Percentiles rank a stretch among this genome's conserved stretches.
Conservation (phyloP, 768 basidiomycete species). For the Clavaria fumosa region DNA sequence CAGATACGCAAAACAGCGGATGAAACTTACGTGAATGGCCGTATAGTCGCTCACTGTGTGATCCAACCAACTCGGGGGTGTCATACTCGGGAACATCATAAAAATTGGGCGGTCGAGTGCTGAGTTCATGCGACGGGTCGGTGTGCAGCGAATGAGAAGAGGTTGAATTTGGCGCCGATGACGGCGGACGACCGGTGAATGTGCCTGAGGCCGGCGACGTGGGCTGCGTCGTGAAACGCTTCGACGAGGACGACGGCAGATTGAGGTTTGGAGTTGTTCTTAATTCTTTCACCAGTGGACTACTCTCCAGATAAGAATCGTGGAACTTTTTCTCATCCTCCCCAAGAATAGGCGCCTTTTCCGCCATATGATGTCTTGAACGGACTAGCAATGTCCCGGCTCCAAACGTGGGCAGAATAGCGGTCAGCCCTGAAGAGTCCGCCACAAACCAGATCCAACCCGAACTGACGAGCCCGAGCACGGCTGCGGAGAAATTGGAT, state of each 20-base stretch:
- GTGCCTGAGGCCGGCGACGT: not conserved
- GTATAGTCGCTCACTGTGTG: not conserved
- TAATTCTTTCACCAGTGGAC: not conserved
- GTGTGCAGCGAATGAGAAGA: conserved; percentile 17
- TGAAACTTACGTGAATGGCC: conserved; percentile 40
- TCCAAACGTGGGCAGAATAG: conserved; percentile 75
- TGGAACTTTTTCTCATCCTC: not conserved
- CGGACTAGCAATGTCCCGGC: conserved; percentile 76
- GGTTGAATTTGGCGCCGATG: conserved; percentile 17
- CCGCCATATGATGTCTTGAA: conserved; percentile 24
- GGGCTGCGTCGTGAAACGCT: not conserved
- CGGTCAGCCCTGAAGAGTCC: conserved; percentile 42
- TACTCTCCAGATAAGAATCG: too few species aligned
- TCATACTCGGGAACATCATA: too few species aligned
- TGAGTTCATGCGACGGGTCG: not conserved
- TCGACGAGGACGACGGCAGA: not conserved
- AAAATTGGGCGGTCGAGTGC: not conserved
- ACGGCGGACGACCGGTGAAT: conserved; percentile 15
- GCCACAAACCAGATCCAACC: conserved; percentile 86
- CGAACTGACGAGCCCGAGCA: conserved; percentile 57
- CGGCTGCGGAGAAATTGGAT: conserved; percentile 62
- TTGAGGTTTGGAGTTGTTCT: not conserved
- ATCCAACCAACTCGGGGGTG: too few species aligned
- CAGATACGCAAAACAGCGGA: conserved; percentile 65
- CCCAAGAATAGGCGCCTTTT: conserved; percentile 1